Conservation (phyloP, 2,329 filamentous ascomycete species). For the Diaporthe caulivora region DNA sequence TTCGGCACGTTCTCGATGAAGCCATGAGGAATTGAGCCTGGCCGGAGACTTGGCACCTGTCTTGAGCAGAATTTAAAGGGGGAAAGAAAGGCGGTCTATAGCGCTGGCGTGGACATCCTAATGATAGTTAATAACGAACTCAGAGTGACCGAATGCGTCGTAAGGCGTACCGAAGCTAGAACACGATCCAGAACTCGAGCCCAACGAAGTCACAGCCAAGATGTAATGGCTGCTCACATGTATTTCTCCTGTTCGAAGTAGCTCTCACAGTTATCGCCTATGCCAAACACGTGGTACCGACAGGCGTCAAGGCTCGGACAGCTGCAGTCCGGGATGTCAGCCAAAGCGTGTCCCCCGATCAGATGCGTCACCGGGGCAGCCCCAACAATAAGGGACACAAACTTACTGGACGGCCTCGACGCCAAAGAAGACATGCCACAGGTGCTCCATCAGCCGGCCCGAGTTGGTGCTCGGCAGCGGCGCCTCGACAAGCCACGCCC, state of each 20-base stretch:
- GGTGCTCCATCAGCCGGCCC: slow-evolving; percentile 64
- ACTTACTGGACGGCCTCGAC: slow-evolving; percentile 41
- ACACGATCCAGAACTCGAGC: too few relatives aligned
- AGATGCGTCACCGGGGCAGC: too few relatives aligned
- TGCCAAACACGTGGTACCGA: slow-evolving; percentile 42
- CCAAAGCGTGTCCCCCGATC: too few relatives aligned
- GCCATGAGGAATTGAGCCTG: too few relatives aligned
- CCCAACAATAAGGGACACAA: too few relatives aligned
- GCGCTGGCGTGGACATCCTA: not conserved
- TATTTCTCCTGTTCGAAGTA: slow-evolving; percentile 38
- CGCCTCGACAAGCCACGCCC: slow-evolving; percentile 62
- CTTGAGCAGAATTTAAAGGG: too few relatives aligned
- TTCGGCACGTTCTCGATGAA: too few relatives aligned
- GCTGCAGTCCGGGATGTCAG: slow-evolving; percentile 26
- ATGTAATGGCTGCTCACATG: not conserved
- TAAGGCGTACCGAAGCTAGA: not conserved
- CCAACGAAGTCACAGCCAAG: not conserved
- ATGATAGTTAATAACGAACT: not conserved
- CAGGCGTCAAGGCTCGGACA: slow-evolving; percentile 42
- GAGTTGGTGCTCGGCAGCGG: slow-evolving; percentile 56
- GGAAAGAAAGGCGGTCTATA: too few relatives aligned
- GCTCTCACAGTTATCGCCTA: slow-evolving; percentile 41
- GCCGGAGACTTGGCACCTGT: too few relatives aligned
- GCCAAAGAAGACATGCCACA: slow-evolving; percentile 62
- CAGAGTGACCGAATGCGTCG: not conserved